Conservation (phyloP, 768 basidiomycete genomes). For the Pleurotus citrinopileatus region DNA sequence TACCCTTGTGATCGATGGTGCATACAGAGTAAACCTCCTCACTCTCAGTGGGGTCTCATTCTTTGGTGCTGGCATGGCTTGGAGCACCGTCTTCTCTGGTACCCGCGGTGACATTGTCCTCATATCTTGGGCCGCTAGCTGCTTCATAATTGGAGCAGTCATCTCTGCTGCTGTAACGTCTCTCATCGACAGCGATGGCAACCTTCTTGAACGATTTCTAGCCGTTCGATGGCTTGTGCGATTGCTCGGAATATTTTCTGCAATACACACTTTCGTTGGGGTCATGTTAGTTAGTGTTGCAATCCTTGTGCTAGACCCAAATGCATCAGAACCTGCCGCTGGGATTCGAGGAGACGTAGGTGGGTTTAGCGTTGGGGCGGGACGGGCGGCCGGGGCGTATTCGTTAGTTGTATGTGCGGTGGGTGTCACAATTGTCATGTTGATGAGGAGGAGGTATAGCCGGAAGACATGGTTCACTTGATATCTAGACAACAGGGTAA, state of each 20-base stretch:
- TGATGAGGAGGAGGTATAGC: conserved; percentile 7
- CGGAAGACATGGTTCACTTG: not conserved
- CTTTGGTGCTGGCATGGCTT: conserved; percentile 24
- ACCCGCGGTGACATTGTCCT: conserved; percentile 19
- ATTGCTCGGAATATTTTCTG: conserved; percentile 12
- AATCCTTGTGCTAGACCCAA: conserved; percentile 17
- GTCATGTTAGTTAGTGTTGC: conserved; percentile 15
- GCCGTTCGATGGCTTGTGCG: conserved; percentile 17
- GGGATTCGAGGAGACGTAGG: not conserved
- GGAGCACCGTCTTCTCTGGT: conserved; percentile 21
- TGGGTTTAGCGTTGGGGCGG: not conserved
- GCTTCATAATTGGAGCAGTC: conserved; percentile 19
- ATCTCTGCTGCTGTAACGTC: conserved; percentile 14
- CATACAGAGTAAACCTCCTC: conserved; percentile 15
- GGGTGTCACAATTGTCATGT: not conserved
- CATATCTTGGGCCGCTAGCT: conserved; percentile 18
- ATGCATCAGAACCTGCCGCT: not conserved
- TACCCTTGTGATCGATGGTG: no score
- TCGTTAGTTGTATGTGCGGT: conserved; percentile 5
- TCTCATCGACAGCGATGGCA: conserved; percentile 15
- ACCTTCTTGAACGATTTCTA: conserved; percentile 12
- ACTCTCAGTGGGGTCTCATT: conserved; percentile 16
- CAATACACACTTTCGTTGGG: conserved; percentile 17
- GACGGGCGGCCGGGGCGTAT: conserved; percentile 7
- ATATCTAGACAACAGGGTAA: not conserved